Evolutionary conservation across 1,284 basidiomycete genomes (phyloP), one percentile per base, ranked within the genome.

Genomic region (Malassezia japonica): DNA sequence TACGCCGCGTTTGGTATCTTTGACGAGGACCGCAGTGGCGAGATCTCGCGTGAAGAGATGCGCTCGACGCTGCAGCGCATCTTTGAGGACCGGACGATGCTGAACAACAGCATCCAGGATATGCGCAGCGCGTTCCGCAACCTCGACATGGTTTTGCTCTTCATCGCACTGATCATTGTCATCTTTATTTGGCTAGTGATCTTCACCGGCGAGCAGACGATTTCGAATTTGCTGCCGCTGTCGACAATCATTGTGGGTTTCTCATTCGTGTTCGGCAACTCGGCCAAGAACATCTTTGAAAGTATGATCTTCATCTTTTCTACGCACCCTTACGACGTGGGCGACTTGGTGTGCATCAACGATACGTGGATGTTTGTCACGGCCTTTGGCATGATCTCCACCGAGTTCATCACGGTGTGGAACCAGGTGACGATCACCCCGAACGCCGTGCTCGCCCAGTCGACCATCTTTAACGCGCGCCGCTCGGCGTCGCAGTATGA

Each of bases 21-120:
- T 57, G 86, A 88, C 69, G 84, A 84, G 65, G 86, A 88, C 67
- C 81, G 79, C 13, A 88, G 88, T 62, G 86, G 85, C 8, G 85
- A 87, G 62, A 85, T 88, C 50, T 79, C 78, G 15, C 86, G 82
- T 70, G 78, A 77, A 28, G 86, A 88, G 75, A 88, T 88, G 85
- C 80, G 86, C 36, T 83, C 86, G 65, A 84, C 83, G 1, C 86
- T 88, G 3, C 83, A 86, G 62, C 77, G 84, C 27, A 87, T 88
- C 45, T 88, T 87, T 66, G 77, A 80, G 45, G 86, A 88, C 71
- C 79, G 85, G 18, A 85, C 85, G 62, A 78, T 83, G 2, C 75
- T 88, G 29, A 80, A 80, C 2, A 78, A 83, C 15, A 81, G 62
- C 79, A 12, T 85, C 86, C 15, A 67, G 57, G 68, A 70, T 46